phyloP scores from a whole-genome alignment of 306 rosid species.

The Biancaea sappan region DNA sequence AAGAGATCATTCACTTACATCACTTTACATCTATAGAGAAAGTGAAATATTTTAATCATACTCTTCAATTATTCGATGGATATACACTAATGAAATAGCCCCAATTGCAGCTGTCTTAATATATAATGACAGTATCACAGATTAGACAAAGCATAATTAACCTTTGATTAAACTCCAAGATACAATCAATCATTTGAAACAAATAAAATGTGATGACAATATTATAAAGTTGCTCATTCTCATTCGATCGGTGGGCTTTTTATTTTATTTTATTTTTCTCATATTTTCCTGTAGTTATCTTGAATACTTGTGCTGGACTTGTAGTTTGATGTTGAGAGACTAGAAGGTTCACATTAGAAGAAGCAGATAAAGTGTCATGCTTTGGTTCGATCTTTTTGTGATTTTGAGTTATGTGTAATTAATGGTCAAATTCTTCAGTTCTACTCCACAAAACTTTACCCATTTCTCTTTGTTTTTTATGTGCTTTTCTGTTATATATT shows the following conservation, averaged over 20 bases:
- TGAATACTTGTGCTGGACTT: slow-evolving; percentile 28
- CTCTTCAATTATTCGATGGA: too few relatives aligned
- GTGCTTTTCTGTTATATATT: neutral
- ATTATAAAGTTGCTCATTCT: slow-evolving; percentile 28
- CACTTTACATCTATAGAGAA: too few relatives aligned
- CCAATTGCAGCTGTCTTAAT: neutral
- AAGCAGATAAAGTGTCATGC: slow-evolving; percentile 21
- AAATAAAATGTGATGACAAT: slow-evolving; percentile 36
- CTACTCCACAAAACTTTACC: slow-evolving; percentile 41
- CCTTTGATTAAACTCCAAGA: slow-evolving; percentile 44
- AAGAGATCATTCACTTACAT: too few relatives aligned
- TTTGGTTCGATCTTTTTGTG: slow-evolving; percentile 23
- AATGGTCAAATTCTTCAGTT: slow-evolving; percentile 59
- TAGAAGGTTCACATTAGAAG: slow-evolving; percentile 34
- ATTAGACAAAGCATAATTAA: slow-evolving; percentile 3
- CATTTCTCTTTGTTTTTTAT: neutral
- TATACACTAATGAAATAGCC: neutral
- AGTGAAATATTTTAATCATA: too few relatives aligned
- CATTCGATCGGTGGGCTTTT: slow-evolving; percentile 8
- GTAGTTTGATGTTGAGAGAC: slow-evolving; percentile 47
- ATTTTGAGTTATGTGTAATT: slow-evolving; percentile 33
- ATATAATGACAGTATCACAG: neutral
- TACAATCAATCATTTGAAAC: neutral
- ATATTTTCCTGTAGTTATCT: neutral
- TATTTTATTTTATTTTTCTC: slow-evolving; percentile 24